Evolutionary conservation across 305 asterid species (phyloP).

Genomic region (Fraxinus floribunda): DNA sequence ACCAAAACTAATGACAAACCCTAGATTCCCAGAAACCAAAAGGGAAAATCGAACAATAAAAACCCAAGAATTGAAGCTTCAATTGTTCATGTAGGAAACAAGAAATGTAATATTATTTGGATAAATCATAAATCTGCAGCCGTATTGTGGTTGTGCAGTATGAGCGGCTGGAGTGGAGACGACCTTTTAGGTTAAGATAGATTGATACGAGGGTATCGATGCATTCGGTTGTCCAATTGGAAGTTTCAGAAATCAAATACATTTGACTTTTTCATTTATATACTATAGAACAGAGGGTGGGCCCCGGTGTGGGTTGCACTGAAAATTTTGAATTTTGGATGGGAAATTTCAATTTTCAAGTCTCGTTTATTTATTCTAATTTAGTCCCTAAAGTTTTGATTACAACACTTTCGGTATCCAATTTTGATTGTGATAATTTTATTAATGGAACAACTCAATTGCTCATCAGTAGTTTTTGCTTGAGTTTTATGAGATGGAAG

Average conservation of each 20-base stretch:
- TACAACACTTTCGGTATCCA: not conserved
- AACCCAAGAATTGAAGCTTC: not conserved
- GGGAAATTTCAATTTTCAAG: not conserved
- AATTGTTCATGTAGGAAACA: not conserved
- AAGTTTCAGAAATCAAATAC: not conserved
- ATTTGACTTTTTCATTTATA: not conserved
- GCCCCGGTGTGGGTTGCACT: not conserved
- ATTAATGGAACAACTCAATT: not conserved
- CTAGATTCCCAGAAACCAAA: constrained; percentile 21
- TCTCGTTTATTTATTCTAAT: not conserved
- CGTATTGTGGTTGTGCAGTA: not conserved
- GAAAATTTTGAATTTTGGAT: not conserved
- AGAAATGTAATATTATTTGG: not conserved
- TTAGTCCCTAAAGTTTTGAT: not conserved
- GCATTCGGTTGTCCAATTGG: not conserved
- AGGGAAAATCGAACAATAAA: not conserved
- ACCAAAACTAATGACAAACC: constrained; percentile 21
- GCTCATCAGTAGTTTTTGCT: not conserved
- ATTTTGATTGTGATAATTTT: not conserved
- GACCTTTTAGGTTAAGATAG: not conserved
- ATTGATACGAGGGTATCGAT: not conserved
- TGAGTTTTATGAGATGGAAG: not conserved
- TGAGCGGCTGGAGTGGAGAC: not conserved
- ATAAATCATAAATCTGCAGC: not conserved
- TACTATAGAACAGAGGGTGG: not conserved